Conservation (phyloP, 2,329 filamentous ascomycete species). For the Epichloe elymi region DNA sequence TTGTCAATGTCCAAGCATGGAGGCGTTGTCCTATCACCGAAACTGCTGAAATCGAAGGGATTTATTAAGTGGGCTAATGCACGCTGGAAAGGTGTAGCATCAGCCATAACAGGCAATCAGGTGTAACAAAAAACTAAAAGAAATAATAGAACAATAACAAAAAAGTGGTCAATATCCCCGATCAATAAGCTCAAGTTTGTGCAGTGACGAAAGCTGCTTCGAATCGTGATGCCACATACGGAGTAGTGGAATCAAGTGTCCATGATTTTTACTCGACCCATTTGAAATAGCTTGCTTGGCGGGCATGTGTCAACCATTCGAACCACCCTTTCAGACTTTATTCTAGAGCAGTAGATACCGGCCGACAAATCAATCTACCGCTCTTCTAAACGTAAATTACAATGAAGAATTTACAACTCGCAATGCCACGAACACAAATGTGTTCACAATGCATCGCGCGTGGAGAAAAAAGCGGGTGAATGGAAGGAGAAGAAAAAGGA, state of each 20-base stretch:
- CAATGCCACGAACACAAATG: slow-evolving; percentile 36
- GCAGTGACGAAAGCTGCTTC: background rate
- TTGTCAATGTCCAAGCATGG: slow-evolving; percentile 73
- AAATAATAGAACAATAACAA: slow-evolving; percentile 13
- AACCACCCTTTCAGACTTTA: slow-evolving; percentile 66
- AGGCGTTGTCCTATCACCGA: slow-evolving; percentile 54
- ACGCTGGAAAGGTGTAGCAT: slow-evolving; percentile 23
- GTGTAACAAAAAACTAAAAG: background rate
- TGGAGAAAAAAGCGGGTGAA: slow-evolving; percentile 16
- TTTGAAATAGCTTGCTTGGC: background rate
- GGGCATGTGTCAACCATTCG: slow-evolving; percentile 64
- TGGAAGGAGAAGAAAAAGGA: slow-evolving; percentile 10
- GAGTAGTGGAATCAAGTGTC: background rate
- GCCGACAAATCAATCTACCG: slow-evolving; percentile 53
- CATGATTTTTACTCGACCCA: background rate
- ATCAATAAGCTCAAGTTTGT: too few species aligned
- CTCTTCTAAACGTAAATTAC: slow-evolving; percentile 30
- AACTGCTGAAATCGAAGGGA: slow-evolving; percentile 51
- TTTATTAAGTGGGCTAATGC: slow-evolving; percentile 25
- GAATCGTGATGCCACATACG: too few species aligned
- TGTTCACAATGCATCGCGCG: slow-evolving; percentile 16
- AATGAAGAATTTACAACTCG: slow-evolving; percentile 20
- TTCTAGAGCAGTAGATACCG: slow-evolving; percentile 85
- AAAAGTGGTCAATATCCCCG: background rate
- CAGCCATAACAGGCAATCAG: slow-evolving; percentile 15